These are phyloP conservation scores for Umbelopsis sp. DNA, from an alignment of 192 early-diverging fungal species.

Conservation along the genomic window DNA sequence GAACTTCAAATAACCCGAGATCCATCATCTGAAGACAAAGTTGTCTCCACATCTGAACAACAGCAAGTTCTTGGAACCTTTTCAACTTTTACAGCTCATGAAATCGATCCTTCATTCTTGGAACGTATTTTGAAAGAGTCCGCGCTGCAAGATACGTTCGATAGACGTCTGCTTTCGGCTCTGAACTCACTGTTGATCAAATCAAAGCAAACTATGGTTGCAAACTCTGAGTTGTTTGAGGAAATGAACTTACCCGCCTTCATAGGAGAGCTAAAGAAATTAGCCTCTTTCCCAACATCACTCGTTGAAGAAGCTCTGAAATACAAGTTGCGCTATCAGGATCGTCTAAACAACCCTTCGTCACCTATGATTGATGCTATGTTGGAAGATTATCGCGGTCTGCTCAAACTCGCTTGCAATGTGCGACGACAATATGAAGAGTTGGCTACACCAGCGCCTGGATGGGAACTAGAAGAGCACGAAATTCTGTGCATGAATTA, in stretches of 20 bases:
- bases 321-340: slow-evolving; percentile 70
- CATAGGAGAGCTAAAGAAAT: slow-evolving; percentile 66
- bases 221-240: slow-evolving; percentile 62
- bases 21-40: not conserved
- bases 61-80: not conserved
- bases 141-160: slow-evolving; percentile 76
- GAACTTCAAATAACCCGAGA: slow-evolving; percentile 58
- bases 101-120: slow-evolving; percentile 74
- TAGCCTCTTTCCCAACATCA: slow-evolving; percentile 78
- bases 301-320: slow-evolving; percentile 83
- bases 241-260: slow-evolving; percentile 76
- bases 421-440: slow-evolving; percentile 73
- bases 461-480: slow-evolving; percentile 72
- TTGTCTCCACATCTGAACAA: not conserved
- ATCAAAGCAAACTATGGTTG: slow-evolving; percentile 70
- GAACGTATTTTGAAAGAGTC: slow-evolving; percentile 86
- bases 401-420: slow-evolving; percentile 68
- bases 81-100: slow-evolving; percentile 20
- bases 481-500: slow-evolving; percentile 53
- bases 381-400: slow-evolving; percentile 77
- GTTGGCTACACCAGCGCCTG: slow-evolving; percentile 58
- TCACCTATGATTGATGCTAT: slow-evolving; percentile 73
- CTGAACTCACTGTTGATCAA: slow-evolving; percentile 62
- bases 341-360: slow-evolving; percentile 58
- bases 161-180: slow-evolving; percentile 66